These are phyloP conservation scores for Fusarium sp. DNA, from an alignment of 2,329 filamentous ascomycete species.

Conservation along the genomic window DNA sequence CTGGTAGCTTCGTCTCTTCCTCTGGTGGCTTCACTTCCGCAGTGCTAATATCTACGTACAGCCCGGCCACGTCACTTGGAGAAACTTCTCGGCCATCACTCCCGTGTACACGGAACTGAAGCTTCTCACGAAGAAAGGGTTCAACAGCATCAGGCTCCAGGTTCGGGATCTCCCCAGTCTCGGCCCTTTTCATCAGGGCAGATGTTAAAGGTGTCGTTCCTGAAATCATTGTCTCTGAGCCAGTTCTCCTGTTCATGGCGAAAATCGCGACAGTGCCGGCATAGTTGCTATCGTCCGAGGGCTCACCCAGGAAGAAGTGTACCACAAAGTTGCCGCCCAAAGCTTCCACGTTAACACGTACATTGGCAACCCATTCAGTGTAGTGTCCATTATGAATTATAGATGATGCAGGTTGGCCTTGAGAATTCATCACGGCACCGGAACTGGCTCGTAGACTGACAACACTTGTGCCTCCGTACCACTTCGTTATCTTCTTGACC, in stretches of 20 bases:
- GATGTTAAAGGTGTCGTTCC: conserved; percentile 68
- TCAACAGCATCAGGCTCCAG: conserved; percentile 56
- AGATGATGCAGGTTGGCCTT: conserved; percentile 42
- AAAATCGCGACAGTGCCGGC: conserved; percentile 75
- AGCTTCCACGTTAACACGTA: conserved; percentile 73
- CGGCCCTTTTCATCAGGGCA: conserved; percentile 61
- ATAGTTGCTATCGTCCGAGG: conserved; percentile 66
- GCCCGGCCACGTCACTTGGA: conserved; percentile 47
- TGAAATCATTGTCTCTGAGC: conserved; percentile 57
- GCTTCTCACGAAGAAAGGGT: conserved; percentile 58
- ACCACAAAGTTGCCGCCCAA: conserved; percentile 73
- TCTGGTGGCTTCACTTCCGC: conserved; percentile 48
- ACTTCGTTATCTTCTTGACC: conserved; percentile 67
- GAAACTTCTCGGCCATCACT: conserved; percentile 48
- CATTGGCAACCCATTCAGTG: conserved; percentile 78
- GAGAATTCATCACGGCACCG: conserved; percentile 10
- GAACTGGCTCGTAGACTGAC: conserved; percentile 37
- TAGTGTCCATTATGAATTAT: conserved; percentile 61
- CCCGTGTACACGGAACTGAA: conserved; percentile 55
- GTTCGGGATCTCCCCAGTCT: conserved; percentile 54
- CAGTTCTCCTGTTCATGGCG: conserved; percentile 57
- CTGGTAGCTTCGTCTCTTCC: conserved; percentile 48
- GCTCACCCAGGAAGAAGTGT: conserved; percentile 76
- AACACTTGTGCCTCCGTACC: conserved; percentile 56
- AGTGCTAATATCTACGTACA: conserved; percentile 53